Percentiles rank a stretch among this genome's conserved stretches.
phyloP scores from a whole-genome alignment of 768 basidiomycete genomes.

The Goffeauzyma gilvescens region DNA sequence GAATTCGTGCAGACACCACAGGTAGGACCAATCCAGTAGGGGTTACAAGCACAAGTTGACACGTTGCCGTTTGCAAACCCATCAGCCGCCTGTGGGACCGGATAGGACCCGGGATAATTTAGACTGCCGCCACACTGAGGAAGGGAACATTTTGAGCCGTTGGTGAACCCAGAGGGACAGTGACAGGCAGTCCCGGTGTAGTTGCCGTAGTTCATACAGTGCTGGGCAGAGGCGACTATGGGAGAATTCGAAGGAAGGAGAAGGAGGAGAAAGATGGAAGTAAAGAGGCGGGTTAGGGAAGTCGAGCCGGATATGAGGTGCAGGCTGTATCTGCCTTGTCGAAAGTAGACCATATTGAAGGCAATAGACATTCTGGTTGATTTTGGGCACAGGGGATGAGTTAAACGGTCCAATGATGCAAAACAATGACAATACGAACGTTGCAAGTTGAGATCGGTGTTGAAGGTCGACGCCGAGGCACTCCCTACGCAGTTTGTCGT shows the following conservation, averaged over 20 bases:
- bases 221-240: conserved; percentile 12
- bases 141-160: conserved; percentile 37
- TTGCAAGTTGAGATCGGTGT: too few relatives aligned
- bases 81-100: conserved; percentile 35
- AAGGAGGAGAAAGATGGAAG: neutral
- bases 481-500: too few relatives aligned
- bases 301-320: too few relatives aligned
- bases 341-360: too few relatives aligned
- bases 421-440: too few relatives aligned
- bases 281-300: neutral
- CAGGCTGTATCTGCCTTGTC: too few relatives aligned
- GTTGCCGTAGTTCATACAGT: conserved; percentile 54
- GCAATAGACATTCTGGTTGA: too few relatives aligned
- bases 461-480: too few relatives aligned
- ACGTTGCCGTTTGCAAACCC: conserved; percentile 48
- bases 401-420: too few relatives aligned
- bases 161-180: conserved; percentile 42
- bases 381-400: too few relatives aligned
- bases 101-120: conserved; percentile 40
- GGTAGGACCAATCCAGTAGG: conserved; percentile 50
- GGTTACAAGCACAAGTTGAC: conserved; percentile 48
- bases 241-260: neutral
- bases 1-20: too few relatives aligned
- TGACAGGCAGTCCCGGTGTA: conserved; percentile 42
- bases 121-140: conserved; percentile 65